Evolutionary conservation across 73 alveolate species (phyloP).

Genomic region (Paramecium pentaurelia): DNA sequence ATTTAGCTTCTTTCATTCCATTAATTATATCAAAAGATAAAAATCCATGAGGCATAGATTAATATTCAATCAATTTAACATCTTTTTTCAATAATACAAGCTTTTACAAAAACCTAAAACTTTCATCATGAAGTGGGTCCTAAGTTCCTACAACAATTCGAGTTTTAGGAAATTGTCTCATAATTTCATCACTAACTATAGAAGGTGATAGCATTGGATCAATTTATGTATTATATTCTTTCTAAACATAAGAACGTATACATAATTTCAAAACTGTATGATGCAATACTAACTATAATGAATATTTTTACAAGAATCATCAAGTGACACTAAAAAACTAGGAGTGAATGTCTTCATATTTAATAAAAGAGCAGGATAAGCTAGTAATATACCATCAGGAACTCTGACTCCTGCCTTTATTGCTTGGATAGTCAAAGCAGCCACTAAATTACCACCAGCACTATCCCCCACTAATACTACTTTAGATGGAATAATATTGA

Average conservation of each 20-base stretch:
- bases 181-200: constrained; percentile 57
- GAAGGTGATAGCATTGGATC: constrained; percentile 73
- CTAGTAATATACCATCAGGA: constrained; percentile 78
- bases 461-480: constrained; percentile 96
- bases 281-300: constrained; percentile 60
- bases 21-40: constrained; percentile 31
- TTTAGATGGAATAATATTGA: constrained; percentile 76
- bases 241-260: constrained; percentile 68
- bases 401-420: constrained; percentile 72
- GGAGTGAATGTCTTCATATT: constrained; percentile 69
- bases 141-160: constrained; percentile 69
- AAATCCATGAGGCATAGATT: constrained; percentile 57
- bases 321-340: constrained; percentile 67
- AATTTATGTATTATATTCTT: constrained; percentile 33
- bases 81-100: neutral
- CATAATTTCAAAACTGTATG: constrained; percentile 74
- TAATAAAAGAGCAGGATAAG: constrained; percentile 81
- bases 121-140: constrained; percentile 82
- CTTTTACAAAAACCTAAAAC: constrained; percentile 57
- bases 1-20: constrained; percentile 57
- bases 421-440: constrained; percentile 70
- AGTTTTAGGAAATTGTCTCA: constrained; percentile 65
- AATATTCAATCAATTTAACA: constrained; percentile 38
- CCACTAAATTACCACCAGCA: constrained; percentile 96
- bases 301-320: constrained; percentile 66